phyloP scores from a whole-genome alignment of 2,329 filamentous ascomycete species.

The Phyllosticta capitalensis region DNA sequence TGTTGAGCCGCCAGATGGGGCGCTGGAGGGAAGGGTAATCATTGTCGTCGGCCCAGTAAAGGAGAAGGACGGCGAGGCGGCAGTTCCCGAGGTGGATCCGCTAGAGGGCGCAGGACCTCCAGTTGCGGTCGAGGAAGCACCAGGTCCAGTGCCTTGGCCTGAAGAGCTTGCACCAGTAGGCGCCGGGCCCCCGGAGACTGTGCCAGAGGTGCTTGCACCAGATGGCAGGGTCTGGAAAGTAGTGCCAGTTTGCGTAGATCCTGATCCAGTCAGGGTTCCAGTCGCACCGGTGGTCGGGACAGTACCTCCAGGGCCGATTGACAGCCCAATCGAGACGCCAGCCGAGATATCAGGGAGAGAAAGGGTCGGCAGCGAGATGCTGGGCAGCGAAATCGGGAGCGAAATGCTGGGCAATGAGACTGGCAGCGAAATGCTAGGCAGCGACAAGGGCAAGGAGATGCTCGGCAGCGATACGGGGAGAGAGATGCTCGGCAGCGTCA shows the following conservation, averaged over 20 bases:
- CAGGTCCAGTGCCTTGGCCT: neutral
- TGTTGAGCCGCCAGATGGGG: neutral
- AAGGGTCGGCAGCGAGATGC: neutral
- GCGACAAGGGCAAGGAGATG: no score
- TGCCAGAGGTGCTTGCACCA: neutral
- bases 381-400: neutral
- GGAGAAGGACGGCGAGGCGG: neutral
- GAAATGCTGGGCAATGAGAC: neutral
- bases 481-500: no score
- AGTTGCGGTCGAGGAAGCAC: neutral
- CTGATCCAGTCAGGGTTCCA: neutral
- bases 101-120: neutral
- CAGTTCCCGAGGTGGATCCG: neutral
- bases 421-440: no score
- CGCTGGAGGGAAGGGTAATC: neutral
- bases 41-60: neutral
- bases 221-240: neutral
- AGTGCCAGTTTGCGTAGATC: neutral
- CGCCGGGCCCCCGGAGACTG: neutral
- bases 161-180: neutral
- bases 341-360: neutral
- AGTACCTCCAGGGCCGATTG: neutral
- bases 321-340: neutral
- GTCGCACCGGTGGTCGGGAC: neutral
- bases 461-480: no score